These are phyloP conservation scores for Schizosaccharomyces lindneri DNA, from an alignment of 805 yeast genomes.

Conservation along the genomic window DNA sequence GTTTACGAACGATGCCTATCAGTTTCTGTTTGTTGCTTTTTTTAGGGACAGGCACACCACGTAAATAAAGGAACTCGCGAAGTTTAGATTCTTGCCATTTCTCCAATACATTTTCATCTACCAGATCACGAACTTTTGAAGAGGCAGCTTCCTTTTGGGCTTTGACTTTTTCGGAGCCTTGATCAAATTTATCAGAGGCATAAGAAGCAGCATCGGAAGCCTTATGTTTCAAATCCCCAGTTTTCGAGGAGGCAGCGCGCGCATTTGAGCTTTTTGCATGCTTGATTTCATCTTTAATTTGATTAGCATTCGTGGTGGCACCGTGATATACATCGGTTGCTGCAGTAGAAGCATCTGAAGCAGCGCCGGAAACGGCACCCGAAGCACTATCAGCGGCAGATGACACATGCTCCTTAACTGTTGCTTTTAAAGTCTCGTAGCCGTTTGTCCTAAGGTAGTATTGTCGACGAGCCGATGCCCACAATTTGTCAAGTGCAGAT, in stretches of 20 bases:
- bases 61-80: conserved; percentile 20
- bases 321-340: not conserved
- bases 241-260: not conserved
- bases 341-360: not conserved
- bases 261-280: not conserved
- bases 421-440: not conserved
- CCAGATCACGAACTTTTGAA: not conserved
- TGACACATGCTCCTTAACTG: not conserved
- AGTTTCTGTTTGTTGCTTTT: not conserved
- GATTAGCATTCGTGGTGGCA: not conserved
- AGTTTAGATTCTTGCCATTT: conserved; percentile 20
- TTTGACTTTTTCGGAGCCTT: not conserved
- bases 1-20: not conserved
- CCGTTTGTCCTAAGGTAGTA: not conserved
- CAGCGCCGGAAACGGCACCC: not conserved
- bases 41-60: conserved; percentile 11
- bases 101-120: conserved; percentile 7
- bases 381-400: not conserved
- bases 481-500: not conserved
- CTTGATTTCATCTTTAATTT: not conserved
- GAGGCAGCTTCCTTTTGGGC: not conserved
- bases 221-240: not conserved
- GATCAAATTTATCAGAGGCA: not conserved
- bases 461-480: not conserved
- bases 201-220: not conserved